Evolutionary conservation across 345 rosid species (phyloP), one percentile per base, ranked within the genome.

Genomic region (Bruguiera sexangula): DNA sequence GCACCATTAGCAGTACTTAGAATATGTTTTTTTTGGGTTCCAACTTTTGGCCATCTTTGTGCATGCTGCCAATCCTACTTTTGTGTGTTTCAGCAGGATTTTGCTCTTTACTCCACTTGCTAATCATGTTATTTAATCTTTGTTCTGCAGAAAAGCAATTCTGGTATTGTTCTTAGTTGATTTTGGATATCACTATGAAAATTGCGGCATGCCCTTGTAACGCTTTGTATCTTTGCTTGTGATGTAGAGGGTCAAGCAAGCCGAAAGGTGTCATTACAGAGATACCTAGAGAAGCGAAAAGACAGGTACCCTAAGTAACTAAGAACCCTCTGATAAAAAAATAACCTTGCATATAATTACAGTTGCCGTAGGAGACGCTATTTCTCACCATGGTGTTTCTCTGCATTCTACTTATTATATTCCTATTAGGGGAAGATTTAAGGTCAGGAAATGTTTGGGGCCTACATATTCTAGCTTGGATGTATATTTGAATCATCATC

Each of bases 241-340:
- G 91, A 87, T 82, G 73, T 75, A 67, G 96, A 88, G 43, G 91
- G 89, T 62, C 96, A 88, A 74, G 79, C 82, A 29, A 87, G 75
- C 83, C 82, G 96, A 71, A 83, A 85, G 80, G 78, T 80, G 26
- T 86, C 80, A 48, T 69, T 88, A 88, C 93, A 85, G 79, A 86
- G 89, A 82, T 92, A 88, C 72, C 85, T 65, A n/a, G 91, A 89
- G 62, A 92, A 89, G 86, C 82, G 85, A 21, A 89, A 88, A 64
- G 96, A 89, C 76, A 92, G 98, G 96, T 92, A 52, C 24, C 4
- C 27, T 22, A 48, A 57, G 34, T n/a, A 50, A 71, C 73, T 65
- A 53, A 65, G 67, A 51, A 61, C 37, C 19, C 63, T 60, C 29
- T 30, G 29, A 65, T 67, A 2, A 52, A 32, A 9, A 2, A 13